Percentiles rank a stretch among this genome's conserved stretches.
phyloP scores from a whole-genome alignment of 164 flowering plant genomes.

The Umbellularia californica region DNA sequence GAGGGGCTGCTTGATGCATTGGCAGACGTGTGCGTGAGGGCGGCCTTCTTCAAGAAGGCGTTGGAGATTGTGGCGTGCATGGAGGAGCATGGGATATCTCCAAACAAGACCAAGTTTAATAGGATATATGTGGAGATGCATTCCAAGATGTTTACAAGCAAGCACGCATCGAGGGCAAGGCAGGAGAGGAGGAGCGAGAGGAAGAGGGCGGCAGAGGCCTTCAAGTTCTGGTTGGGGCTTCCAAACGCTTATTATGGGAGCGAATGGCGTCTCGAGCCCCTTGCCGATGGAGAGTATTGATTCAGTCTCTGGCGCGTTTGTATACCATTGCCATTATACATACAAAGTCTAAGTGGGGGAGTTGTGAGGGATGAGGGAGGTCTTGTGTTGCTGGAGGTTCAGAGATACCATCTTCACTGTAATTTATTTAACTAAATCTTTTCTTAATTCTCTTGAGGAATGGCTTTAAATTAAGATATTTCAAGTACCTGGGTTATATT shows the following conservation, averaged over 20 bases:
- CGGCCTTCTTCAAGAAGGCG: constrained; percentile 89
- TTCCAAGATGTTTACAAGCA: constrained; percentile 94
- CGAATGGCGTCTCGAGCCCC: constrained; percentile 72
- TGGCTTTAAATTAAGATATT: too few relatives aligned
- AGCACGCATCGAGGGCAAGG: constrained; percentile 96
- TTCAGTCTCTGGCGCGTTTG: too few relatives aligned
- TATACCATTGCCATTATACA: too few relatives aligned
- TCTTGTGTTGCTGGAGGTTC: too few relatives aligned
- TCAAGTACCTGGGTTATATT: too few relatives aligned
- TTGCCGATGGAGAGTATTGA: constrained; percentile 18
- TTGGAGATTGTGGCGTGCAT: constrained; percentile 94
- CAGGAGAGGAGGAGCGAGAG: constrained; percentile 73
- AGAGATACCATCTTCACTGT: too few relatives aligned
- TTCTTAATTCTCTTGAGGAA: too few relatives aligned
- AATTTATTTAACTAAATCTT: too few relatives aligned
- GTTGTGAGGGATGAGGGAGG: too few relatives aligned
- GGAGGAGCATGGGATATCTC: constrained; percentile 89
- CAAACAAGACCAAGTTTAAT: constrained; percentile 78
- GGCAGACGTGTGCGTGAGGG: constrained; percentile 91
- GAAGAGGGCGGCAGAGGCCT: constrained; percentile 94
- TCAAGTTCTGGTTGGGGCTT: constrained; percentile 96
- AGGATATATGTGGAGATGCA: constrained; percentile 96
- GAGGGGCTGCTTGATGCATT: constrained; percentile 77
- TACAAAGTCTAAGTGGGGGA: too few relatives aligned
- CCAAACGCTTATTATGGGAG: constrained; percentile 90